phyloP scores from a whole-genome alignment of 495 filamentous ascomycete species.

The Letharia columbiana region DNA sequence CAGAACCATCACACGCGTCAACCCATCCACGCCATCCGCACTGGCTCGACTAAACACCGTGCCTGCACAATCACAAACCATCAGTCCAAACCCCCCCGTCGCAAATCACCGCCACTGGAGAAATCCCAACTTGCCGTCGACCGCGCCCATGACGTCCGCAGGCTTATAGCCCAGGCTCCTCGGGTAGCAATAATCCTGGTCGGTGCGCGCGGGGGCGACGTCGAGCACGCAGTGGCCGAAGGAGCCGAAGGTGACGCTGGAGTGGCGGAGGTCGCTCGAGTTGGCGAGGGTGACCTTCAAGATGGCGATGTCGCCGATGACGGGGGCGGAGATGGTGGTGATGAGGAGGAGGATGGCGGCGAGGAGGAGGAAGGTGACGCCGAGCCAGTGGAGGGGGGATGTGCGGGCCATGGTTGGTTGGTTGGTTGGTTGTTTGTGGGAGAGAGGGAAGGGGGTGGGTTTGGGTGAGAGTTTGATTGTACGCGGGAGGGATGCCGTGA shows the following conservation, averaged over 20 bases:
- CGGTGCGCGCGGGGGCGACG: slow-evolving; percentile 23
- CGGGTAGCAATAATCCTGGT: slow-evolving; percentile 38
- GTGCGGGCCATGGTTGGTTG: slow-evolving; percentile 10
- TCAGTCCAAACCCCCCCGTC: too few relatives aligned
- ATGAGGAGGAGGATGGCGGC: slow-evolving; percentile 48
- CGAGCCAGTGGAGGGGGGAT: slow-evolving; percentile 30
- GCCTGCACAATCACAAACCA: neutral
- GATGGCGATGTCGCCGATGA: slow-evolving; percentile 43
- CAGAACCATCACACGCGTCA: slow-evolving; percentile 51
- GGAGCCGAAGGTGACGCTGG: slow-evolving; percentile 44
- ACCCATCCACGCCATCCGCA: slow-evolving; percentile 34
- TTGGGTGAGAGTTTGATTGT: too few relatives aligned
- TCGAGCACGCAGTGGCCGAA: slow-evolving; percentile 48
- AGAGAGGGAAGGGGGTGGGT: too few relatives aligned
- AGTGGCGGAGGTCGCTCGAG: slow-evolving; percentile 25
- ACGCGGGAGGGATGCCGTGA: too few relatives aligned
- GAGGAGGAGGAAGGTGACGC: slow-evolving; percentile 49
- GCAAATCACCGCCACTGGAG: too few relatives aligned
- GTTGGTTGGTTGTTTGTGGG: too few relatives aligned
- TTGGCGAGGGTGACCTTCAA: slow-evolving; percentile 41
- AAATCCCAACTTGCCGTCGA: slow-evolving; percentile 20
- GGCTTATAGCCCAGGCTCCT: slow-evolving; percentile 47
- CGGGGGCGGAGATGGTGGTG: slow-evolving; percentile 48
- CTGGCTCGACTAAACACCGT: slow-evolving; percentile 37
- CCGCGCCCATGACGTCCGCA: slow-evolving; percentile 32